phyloP scores from a whole-genome alignment of 768 basidiomycete species.

The Dioszegia crocea region DNA sequence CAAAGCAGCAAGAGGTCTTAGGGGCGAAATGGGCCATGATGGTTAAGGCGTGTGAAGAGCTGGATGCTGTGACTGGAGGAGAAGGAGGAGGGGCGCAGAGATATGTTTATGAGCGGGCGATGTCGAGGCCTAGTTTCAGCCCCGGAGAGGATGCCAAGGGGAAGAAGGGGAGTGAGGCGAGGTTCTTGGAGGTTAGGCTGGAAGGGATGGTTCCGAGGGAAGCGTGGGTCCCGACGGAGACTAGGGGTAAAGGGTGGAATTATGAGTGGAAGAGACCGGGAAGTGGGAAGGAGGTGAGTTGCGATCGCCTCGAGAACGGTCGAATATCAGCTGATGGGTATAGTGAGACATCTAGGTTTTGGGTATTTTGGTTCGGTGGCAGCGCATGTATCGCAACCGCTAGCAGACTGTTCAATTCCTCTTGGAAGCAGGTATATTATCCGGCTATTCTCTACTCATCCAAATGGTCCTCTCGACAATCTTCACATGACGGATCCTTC shows the following conservation, averaged over 20 bases:
- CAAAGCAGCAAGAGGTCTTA: conserved; percentile 65
- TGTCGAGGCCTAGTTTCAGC: conserved; percentile 2
- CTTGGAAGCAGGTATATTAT: no score
- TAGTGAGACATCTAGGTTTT: not conserved
- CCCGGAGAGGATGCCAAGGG: conserved; percentile 11
- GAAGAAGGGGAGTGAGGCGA: conserved; percentile 64
- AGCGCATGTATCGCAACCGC: no score
- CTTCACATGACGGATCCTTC: no score
- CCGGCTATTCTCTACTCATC: no score
- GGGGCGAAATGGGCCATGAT: conserved; percentile 75
- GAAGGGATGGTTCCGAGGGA: conserved; percentile 75
- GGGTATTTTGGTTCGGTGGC: no score
- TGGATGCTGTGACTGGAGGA: conserved; percentile 61
- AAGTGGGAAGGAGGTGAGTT: not conserved
- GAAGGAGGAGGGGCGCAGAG: conserved; percentile 17
- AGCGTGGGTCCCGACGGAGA: conserved; percentile 77
- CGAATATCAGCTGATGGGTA: not conserved
- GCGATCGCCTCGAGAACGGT: not conserved
- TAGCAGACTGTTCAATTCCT: no score
- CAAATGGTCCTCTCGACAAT: no score
- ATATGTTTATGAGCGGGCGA: conserved; percentile 30
- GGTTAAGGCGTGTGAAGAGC: conserved; percentile 77
- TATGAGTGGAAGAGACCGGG: conserved; percentile 65
- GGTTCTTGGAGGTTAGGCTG: conserved; percentile 62
- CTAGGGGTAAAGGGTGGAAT: conserved; percentile 73